Base-by-base conservation (phyloP, 169 alveolate genomes). In the Condylostoma magnum region DNA sequence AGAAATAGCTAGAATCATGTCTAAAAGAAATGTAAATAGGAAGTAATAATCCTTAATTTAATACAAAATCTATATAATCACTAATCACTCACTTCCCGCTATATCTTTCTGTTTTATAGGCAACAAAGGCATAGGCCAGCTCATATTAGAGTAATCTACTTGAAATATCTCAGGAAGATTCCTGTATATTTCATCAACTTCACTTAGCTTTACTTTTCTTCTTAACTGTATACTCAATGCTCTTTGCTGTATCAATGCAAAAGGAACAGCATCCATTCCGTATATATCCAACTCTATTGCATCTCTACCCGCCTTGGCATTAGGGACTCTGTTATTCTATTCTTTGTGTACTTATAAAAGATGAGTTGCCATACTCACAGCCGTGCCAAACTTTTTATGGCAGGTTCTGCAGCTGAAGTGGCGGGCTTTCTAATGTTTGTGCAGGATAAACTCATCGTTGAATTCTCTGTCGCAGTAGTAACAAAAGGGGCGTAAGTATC, bases 241-340 rank as follows among this genome's bases (percentile, higher is more conserved):
- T 46, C 75, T 85, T 66, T 94, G 97, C 53, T 86, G 94, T 25
- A 95, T 86, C 27, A 93, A 63, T 43, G 86, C 95, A 20, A 80
- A 37, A 36, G 99, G 99, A 8, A 97, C 97, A 28, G 99, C 99
- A 63, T 96, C 95, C 99, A 97, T 97, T 12, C 99, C 99, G 85
- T 95, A 97, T 36, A 97, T 93, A 41, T 93, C 90, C 15, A 96
- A 77, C 60, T 92, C 99, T 28, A 95, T 86, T 48, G 94, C 84
- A 71, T 97, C 99, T 68, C 99, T 86, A 48, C 99, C 99, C 25
- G 96, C 93, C 67, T 96, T 86, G 0, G 99, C 98, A 78, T 95
- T 96, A 36, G 99, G 99, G 25, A 97, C 99, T 63, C 91, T 87
- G 48, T 86, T 71, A 60, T 89, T 80, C 60, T 85, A 86, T 60